These are phyloP conservation scores for Pistacia atlantica DNA, from an alignment of 345 rosid species.

Conservation along the genomic window DNA sequence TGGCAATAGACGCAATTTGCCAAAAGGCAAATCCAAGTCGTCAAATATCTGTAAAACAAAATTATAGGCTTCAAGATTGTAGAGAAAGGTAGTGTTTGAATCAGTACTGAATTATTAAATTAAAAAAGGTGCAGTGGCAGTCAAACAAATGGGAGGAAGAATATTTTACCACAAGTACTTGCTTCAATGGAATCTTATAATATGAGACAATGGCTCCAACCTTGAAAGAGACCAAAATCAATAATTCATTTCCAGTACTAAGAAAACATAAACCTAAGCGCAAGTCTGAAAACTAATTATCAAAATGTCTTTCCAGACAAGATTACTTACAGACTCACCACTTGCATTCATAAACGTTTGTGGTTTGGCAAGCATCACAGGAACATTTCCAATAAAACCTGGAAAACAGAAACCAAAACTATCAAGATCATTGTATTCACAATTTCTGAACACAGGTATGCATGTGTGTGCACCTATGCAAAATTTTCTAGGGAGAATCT, in stretches of 20 bases:
- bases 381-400: constrained; percentile 81
- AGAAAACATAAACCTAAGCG: background rate
- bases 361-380: constrained; percentile 92
- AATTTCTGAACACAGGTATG: no score
- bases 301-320: constrained; percentile 25
- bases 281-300: constrained; percentile 5
- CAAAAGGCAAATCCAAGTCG: constrained; percentile 94
- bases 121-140: background rate
- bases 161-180: constrained; percentile 76
- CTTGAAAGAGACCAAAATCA: constrained; percentile 43
- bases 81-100: background rate
- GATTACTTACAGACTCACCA: constrained; percentile 96
- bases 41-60: constrained; percentile 67
- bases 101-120: constrained; percentile 1
- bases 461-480: no score
- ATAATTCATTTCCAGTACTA: constrained; percentile 18
- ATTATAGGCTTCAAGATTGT: constrained; percentile 8
- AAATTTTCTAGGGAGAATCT: no score
- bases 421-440: background rate
- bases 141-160: constrained; percentile 1
- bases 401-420: constrained; percentile 16
- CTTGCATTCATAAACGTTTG: constrained; percentile 94
- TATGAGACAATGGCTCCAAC: constrained; percentile 84
- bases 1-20: constrained; percentile 82
- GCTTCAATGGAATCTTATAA: constrained; percentile 91